Base-by-base conservation (phyloP, 805 yeast species). In the Metschnikowia corniflorae region DNA sequence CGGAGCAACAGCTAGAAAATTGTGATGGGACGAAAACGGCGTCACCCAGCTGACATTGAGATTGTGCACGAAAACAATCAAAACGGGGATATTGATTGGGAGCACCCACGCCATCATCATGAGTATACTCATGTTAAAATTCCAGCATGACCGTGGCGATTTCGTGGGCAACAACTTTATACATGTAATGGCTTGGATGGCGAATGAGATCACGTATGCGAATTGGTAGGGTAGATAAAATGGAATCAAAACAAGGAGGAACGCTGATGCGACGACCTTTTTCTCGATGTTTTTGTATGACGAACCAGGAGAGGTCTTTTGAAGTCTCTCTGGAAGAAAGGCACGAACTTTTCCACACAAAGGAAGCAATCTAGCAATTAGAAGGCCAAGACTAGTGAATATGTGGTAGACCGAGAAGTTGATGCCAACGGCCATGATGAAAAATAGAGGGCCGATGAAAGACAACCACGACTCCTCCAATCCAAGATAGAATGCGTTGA, bases 21-120 rank as follows among this genome's bases (percentile, higher is more conserved):
- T 88, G 56, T 89, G 95, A 56, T 87, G 95, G 0, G 95, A 82
- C 5, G 85, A 76, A 53, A 87, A 87, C 13, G 95, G 88, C 0
- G 93, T 84, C 37, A 71, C 74, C 95, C 95, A 86, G 47, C 72
- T 76, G 14, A 86, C 71, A 1, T 83, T 72, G 40, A 87, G 66
- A 51, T 88, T 85, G 51, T 86, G 95, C 22, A 85, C 63, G 68
- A 88, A 87, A 1, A 88, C 96, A 40, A 87, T 66, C 19, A 88
- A 55, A 2, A 84, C 78, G 0, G 96, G 96, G 1, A 80, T 65
- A 50, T 83, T 83, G 15, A 87, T 77, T 0, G 95, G 95, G 4
- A 86, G 59, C 7, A 86, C 70, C 83, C 95, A 83, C 7, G 85
- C 43, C 82, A 87, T 75, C 37, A 87, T 49, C 53, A 86, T 59